Evolutionary conservation across 2,329 filamentous ascomycete species (phyloP), one percentile per base, ranked within the genome.

Genomic region (Colletotrichum echinochloae): DNA sequence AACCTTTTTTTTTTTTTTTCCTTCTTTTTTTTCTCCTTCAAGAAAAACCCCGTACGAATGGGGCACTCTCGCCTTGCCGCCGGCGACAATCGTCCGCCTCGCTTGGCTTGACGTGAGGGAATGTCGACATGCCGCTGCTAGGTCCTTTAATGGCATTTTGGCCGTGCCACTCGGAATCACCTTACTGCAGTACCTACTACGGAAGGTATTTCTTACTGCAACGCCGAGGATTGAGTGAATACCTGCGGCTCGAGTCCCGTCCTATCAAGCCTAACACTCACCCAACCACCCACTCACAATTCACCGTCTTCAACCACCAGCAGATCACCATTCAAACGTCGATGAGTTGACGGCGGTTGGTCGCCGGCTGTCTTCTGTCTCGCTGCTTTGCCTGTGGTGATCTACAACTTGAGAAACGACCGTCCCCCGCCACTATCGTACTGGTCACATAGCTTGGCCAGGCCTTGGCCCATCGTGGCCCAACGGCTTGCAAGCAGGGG

Each of bases 71-170:
- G 52, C 44, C 60, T 57, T 61, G 35, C 65, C 54, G 52, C 66
- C 33, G 30, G 5, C 30, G 46, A 46, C 37, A 65, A 60, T 60
- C 56, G 48, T 7, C 49, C 56, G 18, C 35, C 61, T 65, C 61
- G 66, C 61, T 70, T 65, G 48, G 66, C 61, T 70, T 65, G 48
- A 33, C 46, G 62, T 60, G 39, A 66, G 56, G 63, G 33, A 49
- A 70, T 62, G 57, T 59, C 64, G 44, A 54, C 39, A 60, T 46
- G 44, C 33, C 46, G 46, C 46, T 26, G 35, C 37, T 28, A 23
- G 56, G 39, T 39, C 35, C 23, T 14, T 55, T 35, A 64, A 64
- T 46, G 66, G n/a, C 63, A 35, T 28, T 48, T 37, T 41, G 14
- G 57, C 66, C 52, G 66, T 65, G 52, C 61, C 41, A 65, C 39